Conservation (phyloP, 805 yeast genomes). For the Sungouiella thailandica region DNA sequence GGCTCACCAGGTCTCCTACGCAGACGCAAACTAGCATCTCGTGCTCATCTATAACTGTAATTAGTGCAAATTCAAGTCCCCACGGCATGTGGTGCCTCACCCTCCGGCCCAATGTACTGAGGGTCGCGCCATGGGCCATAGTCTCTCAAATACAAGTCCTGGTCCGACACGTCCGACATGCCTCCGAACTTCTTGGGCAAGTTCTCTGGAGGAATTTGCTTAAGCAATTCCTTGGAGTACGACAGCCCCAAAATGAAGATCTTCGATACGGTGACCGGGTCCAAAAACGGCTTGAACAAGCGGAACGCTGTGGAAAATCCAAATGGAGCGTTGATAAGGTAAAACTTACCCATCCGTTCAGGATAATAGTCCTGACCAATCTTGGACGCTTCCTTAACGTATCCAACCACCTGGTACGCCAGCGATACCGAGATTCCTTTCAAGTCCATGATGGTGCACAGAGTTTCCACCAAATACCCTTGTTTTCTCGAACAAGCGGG, state of each 20-base stretch:
- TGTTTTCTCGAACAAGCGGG: conserved; percentile 90
- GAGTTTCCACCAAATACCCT: conserved; percentile 81
- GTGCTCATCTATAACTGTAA: neutral
- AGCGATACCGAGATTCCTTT: conserved; percentile 87
- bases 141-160: conserved; percentile 84
- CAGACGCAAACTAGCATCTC: no score
- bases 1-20: no score
- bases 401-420: conserved; percentile 79
- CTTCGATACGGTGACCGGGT: conserved; percentile 95
- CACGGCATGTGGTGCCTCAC: conserved; percentile 69
- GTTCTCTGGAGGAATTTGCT: conserved; percentile 91
- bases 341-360: conserved; percentile 98
- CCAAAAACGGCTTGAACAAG: conserved; percentile 88
- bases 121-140: conserved; percentile 97
- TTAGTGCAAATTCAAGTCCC: neutral
- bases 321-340: conserved; percentile 93
- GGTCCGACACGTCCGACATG: conserved; percentile 57
- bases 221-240: conserved; percentile 76
- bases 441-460: conserved; percentile 92
- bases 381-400: conserved; percentile 87
- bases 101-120: conserved; percentile 88
- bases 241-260: conserved; percentile 80
- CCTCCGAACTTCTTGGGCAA: conserved; percentile 93
- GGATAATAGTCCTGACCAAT: conserved; percentile 98
- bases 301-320: conserved; percentile 94